Evolutionary conservation across 805 yeast genomes (phyloP), one percentile per base, ranked within the genome.

Genomic region (Candida pseudofarinosa): DNA sequence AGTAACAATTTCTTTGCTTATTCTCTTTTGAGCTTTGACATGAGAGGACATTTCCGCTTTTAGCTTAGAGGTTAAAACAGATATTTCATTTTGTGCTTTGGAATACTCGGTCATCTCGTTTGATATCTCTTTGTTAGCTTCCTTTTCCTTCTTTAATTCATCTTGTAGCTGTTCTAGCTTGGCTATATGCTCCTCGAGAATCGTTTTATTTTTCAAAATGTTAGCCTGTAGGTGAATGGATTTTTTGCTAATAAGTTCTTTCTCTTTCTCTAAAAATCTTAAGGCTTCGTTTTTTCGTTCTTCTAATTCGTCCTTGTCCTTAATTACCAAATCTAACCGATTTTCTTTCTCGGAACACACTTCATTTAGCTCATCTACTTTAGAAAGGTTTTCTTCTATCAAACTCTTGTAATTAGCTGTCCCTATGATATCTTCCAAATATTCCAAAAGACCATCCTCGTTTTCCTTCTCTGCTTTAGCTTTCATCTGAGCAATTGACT

Each of bases 401-500:
- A 80, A 65, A 19, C 73, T 71, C 60, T 93, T 90, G 59, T 90
- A 95, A 38, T 76, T 73, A 1, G 97, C 74, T 0, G 99, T 95
- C 3, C 99, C 99, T 42, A 95, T 93, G 38, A 93, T 91, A 67
- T 95, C 99, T 58, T 93, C 99, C 46, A 93, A 66, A 59, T 93
- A 93, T 57, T 95, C 99, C 33, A 93, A 65, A 19, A 93, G 69
- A 0, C 99, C 99, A 59, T 93, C 98, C 54, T 91, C 98, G 49
- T 80, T 80, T 41, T 88, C 96, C 39, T 73, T 79, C 55, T 93
- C 97, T 0, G 97, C 98, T 57, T 91, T 93, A 8, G 99, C 86
- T 59, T 91, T 91, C 99, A 93, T 95, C 60, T 93, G 97, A 0
- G 99, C 97, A 56, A 93, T 93, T 50, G 90, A 84, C 67, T 93